Percentiles rank a stretch among this genome's conserved stretches.
Evolutionary conservation across 495 filamentous ascomycete genomes (phyloP).

Genomic region (Penicillium longicatenatum): DNA sequence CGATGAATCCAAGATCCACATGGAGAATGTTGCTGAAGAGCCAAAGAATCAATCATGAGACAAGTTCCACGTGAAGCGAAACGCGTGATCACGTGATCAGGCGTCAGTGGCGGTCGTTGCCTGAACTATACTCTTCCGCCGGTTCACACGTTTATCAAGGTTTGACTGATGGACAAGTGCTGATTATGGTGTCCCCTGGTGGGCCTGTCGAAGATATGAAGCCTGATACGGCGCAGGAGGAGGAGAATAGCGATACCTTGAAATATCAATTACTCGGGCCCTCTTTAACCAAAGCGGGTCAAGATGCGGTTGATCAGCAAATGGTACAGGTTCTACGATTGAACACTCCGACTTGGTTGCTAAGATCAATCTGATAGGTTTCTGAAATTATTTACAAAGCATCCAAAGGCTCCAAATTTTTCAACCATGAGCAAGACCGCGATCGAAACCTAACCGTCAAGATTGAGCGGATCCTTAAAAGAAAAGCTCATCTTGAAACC

Average conservation of each 20-base stretch:
- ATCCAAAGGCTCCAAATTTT: conserved; percentile 95
- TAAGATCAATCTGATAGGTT: conserved; percentile 52
- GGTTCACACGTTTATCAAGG: not conserved
- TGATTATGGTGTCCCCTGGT: conserved; percentile 29
- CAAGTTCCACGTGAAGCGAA: conserved; percentile 25
- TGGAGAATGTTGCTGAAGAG: conserved; percentile 18
- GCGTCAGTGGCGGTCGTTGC: conserved; percentile 23
- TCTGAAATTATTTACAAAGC: conserved; percentile 97
- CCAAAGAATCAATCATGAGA: not conserved
- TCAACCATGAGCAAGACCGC: conserved; percentile 82
- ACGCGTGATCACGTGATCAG: conserved; percentile 45
- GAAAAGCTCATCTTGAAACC: conserved; percentile 75
- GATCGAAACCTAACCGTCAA: conserved; percentile 85
- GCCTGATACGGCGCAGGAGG: not conserved
- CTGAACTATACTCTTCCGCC: conserved; percentile 2
- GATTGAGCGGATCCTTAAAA: conserved; percentile 76
- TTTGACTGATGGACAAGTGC: conserved; percentile 14
- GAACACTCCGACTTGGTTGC: not conserved
- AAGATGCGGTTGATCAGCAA: conserved; percentile 89
- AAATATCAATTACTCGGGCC: conserved; percentile 83
- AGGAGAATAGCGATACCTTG: conserved; percentile 52
- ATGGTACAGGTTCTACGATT: conserved; percentile 53
- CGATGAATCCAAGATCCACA: conserved; percentile 52
- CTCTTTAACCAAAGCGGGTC: conserved; percentile 90
- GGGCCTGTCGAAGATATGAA: conserved; percentile 20